Evolutionary conservation across 768 basidiomycete genomes (phyloP).

Genomic region (Lactarius quietus): DNA sequence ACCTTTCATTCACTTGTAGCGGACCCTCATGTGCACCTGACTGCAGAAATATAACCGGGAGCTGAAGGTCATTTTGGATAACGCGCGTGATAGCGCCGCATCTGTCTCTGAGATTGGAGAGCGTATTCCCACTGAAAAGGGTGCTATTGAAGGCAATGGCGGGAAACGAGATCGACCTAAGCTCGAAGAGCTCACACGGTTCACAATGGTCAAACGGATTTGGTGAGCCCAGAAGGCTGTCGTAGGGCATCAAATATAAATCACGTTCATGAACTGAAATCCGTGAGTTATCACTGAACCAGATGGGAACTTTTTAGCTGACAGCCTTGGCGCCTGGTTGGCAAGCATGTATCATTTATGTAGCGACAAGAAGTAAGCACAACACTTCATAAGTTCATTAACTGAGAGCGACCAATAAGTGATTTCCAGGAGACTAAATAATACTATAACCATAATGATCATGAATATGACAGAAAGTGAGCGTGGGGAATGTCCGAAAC

Average conservation of each 20-base stretch:
- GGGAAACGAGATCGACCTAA: slow-evolving; percentile 54
- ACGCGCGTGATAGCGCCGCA: slow-evolving; percentile 63
- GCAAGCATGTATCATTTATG: background rate
- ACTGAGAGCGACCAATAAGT: background rate
- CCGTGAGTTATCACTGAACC: slow-evolving; percentile 6
- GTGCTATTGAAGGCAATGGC: slow-evolving; percentile 20
- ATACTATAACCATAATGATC: slow-evolving; percentile 10
- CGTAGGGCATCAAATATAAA: background rate
- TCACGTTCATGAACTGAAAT: background rate
- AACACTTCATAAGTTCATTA: background rate
- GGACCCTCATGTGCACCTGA: background rate
- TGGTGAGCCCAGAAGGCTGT: slow-evolving; percentile 42
- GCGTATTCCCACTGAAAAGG: slow-evolving; percentile 27
- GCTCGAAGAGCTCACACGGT: slow-evolving; percentile 87
- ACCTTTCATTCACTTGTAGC: background rate
- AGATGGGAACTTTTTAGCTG: slow-evolving; percentile 3
- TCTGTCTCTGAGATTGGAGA: slow-evolving; percentile 73
- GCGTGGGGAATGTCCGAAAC: background rate
- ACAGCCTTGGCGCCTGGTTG: background rate
- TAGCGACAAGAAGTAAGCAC: slow-evolving; percentile 3
- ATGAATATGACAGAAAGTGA: background rate
- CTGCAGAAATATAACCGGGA: slow-evolving; percentile 79
- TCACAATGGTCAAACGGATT: slow-evolving; percentile 95
- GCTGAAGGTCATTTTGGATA: slow-evolving; percentile 67
- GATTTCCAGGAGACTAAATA: background rate